Percentiles rank a stretch among this genome's conserved stretches.
Conservation (phyloP, 1,139 yeast genomes). For the Scheffersomyces titani region DNA sequence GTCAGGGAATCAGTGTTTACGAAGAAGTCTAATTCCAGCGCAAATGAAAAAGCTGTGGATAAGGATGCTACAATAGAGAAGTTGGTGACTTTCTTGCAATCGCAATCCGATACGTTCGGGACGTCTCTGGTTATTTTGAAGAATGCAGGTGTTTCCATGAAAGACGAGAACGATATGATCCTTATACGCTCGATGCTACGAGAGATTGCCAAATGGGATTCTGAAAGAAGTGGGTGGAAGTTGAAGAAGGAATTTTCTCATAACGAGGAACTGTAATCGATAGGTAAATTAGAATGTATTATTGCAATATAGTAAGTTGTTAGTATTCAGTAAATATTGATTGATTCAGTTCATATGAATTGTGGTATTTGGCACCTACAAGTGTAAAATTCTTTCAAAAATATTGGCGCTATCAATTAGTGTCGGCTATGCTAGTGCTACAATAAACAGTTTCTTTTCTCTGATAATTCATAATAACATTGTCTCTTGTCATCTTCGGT, state of each 20-base stretch:
- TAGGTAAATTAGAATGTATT: too few relatives aligned
- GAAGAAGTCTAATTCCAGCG: slow-evolving; percentile 13
- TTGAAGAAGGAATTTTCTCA: slow-evolving; percentile 54
- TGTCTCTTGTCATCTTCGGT: not conserved
- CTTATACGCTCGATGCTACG: slow-evolving; percentile 67
- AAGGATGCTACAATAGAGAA: slow-evolving; percentile 35
- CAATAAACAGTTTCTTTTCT: not conserved
- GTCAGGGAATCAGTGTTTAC: slow-evolving; percentile 8
- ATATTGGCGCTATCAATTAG: not conserved
- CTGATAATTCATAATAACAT: not conserved
- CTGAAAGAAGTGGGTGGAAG: slow-evolving; percentile 58
- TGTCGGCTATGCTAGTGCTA: not conserved
- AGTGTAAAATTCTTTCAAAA: not conserved
- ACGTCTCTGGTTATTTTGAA: slow-evolving; percentile 60
- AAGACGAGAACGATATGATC: slow-evolving; percentile 58
- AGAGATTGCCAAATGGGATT: slow-evolving; percentile 71
- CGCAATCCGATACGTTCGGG: slow-evolving; percentile 43
- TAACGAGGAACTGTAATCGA: not conserved
- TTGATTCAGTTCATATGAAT: not conserved
- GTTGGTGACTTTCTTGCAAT: slow-evolving; percentile 34
- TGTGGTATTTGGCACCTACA: not conserved
- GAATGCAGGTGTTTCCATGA: slow-evolving; percentile 47
- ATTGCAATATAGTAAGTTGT: not conserved
- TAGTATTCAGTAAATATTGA: slow-evolving; percentile 1
- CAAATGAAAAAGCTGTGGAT: slow-evolving; percentile 9